These are phyloP conservation scores for Metarhizium anisopliae DNA, from an alignment of 2,329 filamentous ascomycete species.

Conservation along the genomic window DNA sequence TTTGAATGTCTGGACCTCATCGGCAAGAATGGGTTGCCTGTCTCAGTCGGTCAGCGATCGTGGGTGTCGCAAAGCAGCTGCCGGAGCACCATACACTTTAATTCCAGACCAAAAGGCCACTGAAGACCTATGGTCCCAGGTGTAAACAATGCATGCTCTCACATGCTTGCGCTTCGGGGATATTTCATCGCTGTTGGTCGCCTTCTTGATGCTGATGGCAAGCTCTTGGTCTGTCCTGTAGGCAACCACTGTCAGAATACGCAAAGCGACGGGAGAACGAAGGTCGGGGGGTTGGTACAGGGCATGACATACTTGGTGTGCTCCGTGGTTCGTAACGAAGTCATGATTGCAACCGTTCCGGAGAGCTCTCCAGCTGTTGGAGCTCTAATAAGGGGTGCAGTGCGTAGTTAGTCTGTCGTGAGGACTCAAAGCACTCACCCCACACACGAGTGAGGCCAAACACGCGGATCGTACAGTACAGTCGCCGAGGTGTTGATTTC, in stretches of 20 bases:
- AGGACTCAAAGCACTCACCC: not conserved
- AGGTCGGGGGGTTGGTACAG: not conserved
- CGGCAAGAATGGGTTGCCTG: conserved; percentile 93
- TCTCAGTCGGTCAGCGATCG: conserved; percentile 6
- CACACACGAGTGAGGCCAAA: not conserved
- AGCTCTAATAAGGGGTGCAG: conserved; percentile 2
- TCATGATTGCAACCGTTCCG: conserved; percentile 13
- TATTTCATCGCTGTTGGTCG: conserved; percentile 58
- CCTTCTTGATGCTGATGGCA: conserved; percentile 61
- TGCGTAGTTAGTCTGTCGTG: not conserved
- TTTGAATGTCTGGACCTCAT: conserved; percentile 98
- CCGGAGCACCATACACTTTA: conserved; percentile 69
- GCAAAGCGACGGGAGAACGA: not conserved
- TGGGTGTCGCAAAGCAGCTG: not conserved
- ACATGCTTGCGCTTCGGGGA: conserved; percentile 84
- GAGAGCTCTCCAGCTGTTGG: conserved; percentile 2
- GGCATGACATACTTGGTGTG: conserved; percentile 24
- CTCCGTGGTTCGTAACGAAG: conserved; percentile 24
- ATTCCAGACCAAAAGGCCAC: conserved; percentile 94
- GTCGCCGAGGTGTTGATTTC: not conserved
- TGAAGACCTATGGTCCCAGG: conserved; percentile 97
- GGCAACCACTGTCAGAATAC: not conserved
- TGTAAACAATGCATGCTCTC: conserved; percentile 94
- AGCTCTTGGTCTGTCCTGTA: conserved; percentile 58
- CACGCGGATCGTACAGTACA: not conserved